These are phyloP conservation scores for Durotheca rogersii DNA, from an alignment of 495 filamentous ascomycete species.

Conservation along the genomic window DNA sequence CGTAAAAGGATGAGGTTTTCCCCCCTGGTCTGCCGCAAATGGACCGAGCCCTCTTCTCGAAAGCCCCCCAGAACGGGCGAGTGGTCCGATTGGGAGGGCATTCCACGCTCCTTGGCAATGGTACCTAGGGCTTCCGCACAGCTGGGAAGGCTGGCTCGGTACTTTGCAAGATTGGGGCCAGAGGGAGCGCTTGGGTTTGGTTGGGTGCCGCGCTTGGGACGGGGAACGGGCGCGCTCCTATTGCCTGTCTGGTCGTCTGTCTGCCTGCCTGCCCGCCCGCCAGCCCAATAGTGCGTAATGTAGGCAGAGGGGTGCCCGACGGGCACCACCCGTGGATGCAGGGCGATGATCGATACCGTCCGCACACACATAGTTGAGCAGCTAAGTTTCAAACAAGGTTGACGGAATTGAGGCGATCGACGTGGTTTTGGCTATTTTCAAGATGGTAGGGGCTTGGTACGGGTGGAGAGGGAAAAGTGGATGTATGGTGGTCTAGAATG, in stretches of 20 bases:
- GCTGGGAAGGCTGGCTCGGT: constrained; percentile 12
- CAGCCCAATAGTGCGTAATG: no score
- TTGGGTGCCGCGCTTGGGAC: neutral
- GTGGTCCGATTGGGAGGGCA: constrained; percentile 13
- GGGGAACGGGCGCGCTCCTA: no score
- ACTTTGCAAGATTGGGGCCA: constrained; percentile 2
- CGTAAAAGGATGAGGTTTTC: neutral
- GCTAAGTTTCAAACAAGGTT: constrained; percentile 18
- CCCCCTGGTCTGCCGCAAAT: no score
- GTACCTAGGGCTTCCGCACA: neutral
- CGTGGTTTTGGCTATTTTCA: constrained; percentile 10
- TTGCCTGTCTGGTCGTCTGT: neutral
- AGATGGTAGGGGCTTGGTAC: neutral
- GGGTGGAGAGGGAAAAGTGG: constrained; percentile 16
- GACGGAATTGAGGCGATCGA: constrained; percentile 19
- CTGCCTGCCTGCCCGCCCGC: no score
- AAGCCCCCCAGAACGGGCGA: constrained; percentile 14
- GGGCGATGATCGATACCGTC: neutral
- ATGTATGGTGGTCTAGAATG: constrained; percentile 14
- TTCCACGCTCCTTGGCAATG: constrained; percentile 14
- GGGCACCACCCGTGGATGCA: neutral
- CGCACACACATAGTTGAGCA: neutral
- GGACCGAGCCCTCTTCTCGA: neutral
- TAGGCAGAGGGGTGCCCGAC: neutral
- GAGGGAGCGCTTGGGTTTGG: neutral